Evolutionary conservation across 2,329 filamentous ascomycete species (phyloP).

Genomic region (Colletotrichum theobromicola): DNA sequence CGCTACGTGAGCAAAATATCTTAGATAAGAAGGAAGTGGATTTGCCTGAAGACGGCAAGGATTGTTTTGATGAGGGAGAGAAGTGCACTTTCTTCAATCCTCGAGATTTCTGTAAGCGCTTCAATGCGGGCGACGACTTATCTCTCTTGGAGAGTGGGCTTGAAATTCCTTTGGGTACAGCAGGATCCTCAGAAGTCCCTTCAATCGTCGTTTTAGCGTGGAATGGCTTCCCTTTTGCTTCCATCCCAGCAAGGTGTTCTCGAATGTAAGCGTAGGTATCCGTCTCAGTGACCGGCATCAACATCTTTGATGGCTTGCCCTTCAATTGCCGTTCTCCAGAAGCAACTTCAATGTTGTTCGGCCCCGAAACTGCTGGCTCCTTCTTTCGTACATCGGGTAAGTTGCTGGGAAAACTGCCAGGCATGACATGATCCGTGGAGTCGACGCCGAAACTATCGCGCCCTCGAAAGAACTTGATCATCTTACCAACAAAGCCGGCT

Average conservation of each 20-base stretch:
- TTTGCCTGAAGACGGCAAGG: neutral
- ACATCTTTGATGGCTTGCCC: neutral
- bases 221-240: neutral
- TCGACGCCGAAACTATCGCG: slow-evolving; percentile 12
- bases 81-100: slow-evolving; percentile 16
- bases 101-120: slow-evolving; percentile 13
- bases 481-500: slow-evolving; percentile 13
- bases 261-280: slow-evolving; percentile 8
- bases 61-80: neutral
- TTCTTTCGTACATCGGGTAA: neutral
- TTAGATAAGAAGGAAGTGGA: neutral
- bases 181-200: neutral
- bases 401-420: slow-evolving; percentile 14
- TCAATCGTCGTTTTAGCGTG: neutral
- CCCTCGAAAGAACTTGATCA: slow-evolving; percentile 12
- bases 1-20: neutral
- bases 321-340: neutral
- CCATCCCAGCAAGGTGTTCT: slow-evolving; percentile 11
- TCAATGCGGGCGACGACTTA: slow-evolving; percentile 3
- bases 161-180: neutral
- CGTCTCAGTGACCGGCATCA: neutral
- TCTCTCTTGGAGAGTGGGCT: neutral
- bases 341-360: neutral
- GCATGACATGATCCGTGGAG: neutral
- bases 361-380: neutral